Evolutionary conservation across 306 rosid species (phyloP).

Genomic region (Cyamopsis tetragonoloba): DNA sequence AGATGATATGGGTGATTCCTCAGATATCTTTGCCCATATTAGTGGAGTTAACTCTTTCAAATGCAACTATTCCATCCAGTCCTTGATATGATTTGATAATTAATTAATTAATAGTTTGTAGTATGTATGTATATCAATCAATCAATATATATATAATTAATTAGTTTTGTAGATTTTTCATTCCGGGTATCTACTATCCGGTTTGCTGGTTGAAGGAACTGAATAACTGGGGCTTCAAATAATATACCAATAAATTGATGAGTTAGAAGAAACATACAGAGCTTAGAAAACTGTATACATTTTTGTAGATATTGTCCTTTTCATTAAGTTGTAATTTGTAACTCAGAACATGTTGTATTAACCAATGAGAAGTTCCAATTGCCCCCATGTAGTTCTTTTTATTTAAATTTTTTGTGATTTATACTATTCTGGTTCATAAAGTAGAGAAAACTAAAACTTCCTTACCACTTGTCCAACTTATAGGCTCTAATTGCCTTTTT

Average conservation of each 20-base stretch:
- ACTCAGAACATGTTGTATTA: conserved; percentile 13
- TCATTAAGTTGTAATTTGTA: conserved; percentile 19
- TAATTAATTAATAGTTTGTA: conserved; percentile 15
- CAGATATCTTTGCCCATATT: conserved; percentile 90
- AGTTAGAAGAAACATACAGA: conserved; percentile 43
- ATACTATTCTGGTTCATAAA: too few relatives aligned
- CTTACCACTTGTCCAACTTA: too few relatives aligned
- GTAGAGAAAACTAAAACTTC: too few relatives aligned
- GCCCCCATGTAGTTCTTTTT: background rate
- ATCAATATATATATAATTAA: too few relatives aligned
- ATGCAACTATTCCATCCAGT: conserved; percentile 83
- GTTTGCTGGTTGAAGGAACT: conserved; percentile 33
- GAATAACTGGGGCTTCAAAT: conserved; percentile 58
- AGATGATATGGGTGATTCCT: conserved; percentile 92
- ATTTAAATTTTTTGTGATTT: too few relatives aligned
- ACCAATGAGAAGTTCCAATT: conserved; percentile 1
- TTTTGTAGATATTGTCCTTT: conserved; percentile 45
- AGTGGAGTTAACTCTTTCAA: conserved; percentile 99
- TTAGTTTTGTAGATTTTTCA: too few relatives aligned
- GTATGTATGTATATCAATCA: too few relatives aligned
- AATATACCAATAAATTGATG: conserved; percentile 38
- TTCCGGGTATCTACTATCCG: conserved; percentile 26
- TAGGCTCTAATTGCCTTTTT: too few relatives aligned
- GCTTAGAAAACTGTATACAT: conserved; percentile 30
- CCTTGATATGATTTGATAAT: conserved; percentile 63